A percentile compares a stretch with the other conserved stretches of the same genome.
phyloP scores from a whole-genome alignment of 768 basidiomycete species.

The Rhizopogon vesiculosus region DNA sequence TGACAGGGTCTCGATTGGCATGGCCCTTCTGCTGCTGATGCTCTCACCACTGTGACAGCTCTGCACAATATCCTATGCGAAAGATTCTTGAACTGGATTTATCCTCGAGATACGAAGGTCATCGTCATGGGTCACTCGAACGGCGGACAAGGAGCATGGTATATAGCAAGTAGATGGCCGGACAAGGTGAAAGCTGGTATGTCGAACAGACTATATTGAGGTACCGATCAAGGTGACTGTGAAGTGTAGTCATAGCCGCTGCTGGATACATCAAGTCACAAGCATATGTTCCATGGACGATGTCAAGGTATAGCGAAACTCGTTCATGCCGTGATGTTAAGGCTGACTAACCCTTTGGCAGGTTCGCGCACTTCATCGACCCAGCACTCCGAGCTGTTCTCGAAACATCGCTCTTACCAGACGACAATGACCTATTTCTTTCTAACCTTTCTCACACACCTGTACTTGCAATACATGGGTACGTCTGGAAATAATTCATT shows the following conservation, averaged over 20 bases:
- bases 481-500: constrained; percentile 12
- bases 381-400: constrained; percentile 69
- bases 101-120: constrained; percentile 36
- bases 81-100: constrained; percentile 38
- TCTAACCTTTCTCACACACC: constrained; percentile 71
- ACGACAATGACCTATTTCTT: constrained; percentile 85
- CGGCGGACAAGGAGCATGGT: constrained; percentile 89
- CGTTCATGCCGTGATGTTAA: not conserved
- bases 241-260: constrained; percentile 58
- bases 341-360: constrained; percentile 14
- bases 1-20: constrained; percentile 88
- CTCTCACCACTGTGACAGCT: constrained; percentile 58
- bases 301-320: constrained; percentile 43
- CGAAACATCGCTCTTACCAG: constrained; percentile 68
- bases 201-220: not conserved
- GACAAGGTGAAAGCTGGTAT: constrained; percentile 40
- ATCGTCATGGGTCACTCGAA: constrained; percentile 91
- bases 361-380: constrained; percentile 75
- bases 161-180: constrained; percentile 70
- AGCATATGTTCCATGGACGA: constrained; percentile 69
- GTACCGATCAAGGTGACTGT: not conserved
- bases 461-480: constrained; percentile 79
- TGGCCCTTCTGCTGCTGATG: constrained; percentile 72
- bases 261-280: constrained; percentile 87
- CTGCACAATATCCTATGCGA: constrained; percentile 41